Evolutionary conservation across 1,284 basidiomycete species (phyloP), one percentile per base, ranked within the genome.

Genomic region (Golubevia sp.): DNA sequence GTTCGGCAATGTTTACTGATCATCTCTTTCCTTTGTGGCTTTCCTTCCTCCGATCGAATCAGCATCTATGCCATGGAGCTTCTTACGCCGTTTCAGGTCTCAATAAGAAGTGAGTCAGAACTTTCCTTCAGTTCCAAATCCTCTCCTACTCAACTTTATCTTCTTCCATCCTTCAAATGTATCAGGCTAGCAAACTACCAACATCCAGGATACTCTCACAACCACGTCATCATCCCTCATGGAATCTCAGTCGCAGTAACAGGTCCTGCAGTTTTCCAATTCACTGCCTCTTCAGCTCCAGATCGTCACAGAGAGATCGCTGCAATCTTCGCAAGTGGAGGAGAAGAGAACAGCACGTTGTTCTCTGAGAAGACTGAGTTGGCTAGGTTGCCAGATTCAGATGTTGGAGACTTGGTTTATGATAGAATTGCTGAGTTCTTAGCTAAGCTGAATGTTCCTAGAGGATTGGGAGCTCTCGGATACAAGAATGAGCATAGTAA

Each of bases 371-470:
- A 49, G 4, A 55, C 62, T 15, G 68, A 68, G 13, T 66, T 77
- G 52, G 86, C 87, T 11, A 88, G 89, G 48, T 89, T 97, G 58
- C 89, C 91, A 0, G 94, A 98, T 84, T 86, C 86, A 18, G 92
- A 93, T 68, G 86, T 98, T 49, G 95, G 95, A 52, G 86, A 86
- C 30, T 87, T 93, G 70, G 85, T 98, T 49, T 92, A 91, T 73
- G 95, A 97, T 84, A 89, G 93, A 30, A 95, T 98, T 74, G 92
- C 92, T 58, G 87, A 89, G 60, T 98, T 98, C 89, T 88, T 98
- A 53, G 93, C 95, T 76, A 86, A 87, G 8, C 88, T 98, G 0
- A 91, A 91, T 65, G 89, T 97, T 11, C 95, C 95, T 13, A 89
- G 95, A 62, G 95, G 95, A 6, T 85, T 98, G 67, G 90, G 89